phyloP scores from a whole-genome alignment of 2,329 filamentous ascomycete genomes.

The Cladosporium cucumerinum region DNA sequence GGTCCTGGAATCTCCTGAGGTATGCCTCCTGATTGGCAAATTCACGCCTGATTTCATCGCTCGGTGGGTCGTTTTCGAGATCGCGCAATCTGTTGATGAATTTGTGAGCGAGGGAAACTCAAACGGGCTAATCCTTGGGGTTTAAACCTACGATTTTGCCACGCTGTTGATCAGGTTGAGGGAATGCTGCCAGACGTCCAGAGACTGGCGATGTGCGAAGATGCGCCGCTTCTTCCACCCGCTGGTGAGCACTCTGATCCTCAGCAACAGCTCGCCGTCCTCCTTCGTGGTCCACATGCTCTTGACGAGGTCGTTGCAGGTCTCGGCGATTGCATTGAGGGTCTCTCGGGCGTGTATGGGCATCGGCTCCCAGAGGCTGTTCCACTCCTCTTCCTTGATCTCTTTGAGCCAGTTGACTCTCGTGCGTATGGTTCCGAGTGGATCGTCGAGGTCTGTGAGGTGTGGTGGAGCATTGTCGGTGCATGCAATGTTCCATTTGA shows the following conservation, averaged over 20 bases:
- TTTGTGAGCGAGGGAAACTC: not conserved
- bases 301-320: not conserved
- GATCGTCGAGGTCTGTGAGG: not conserved
- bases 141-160: not conserved
- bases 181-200: not conserved
- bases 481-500: not conserved
- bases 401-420: not conserved
- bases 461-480: not conserved
- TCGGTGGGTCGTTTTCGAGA: not conserved
- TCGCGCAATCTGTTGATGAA: not conserved
- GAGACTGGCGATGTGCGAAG: not conserved
- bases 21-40: not conserved
- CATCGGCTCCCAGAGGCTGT: not conserved
- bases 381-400: not conserved
- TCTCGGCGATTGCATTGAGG: not conserved
- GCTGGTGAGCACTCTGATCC: not conserved
- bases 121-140: too few species aligned
- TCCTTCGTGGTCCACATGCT: not conserved
- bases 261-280: not conserved
- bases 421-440: not conserved
- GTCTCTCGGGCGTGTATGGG: not conserved
- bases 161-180: not conserved
- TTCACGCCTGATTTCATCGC: not conserved
- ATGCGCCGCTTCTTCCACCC: not conserved
- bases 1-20: not conserved